These are phyloP conservation scores for Nicotiana tomentosiformis DNA, from an alignment of 257 asterid species.

Conservation along the genomic window DNA sequence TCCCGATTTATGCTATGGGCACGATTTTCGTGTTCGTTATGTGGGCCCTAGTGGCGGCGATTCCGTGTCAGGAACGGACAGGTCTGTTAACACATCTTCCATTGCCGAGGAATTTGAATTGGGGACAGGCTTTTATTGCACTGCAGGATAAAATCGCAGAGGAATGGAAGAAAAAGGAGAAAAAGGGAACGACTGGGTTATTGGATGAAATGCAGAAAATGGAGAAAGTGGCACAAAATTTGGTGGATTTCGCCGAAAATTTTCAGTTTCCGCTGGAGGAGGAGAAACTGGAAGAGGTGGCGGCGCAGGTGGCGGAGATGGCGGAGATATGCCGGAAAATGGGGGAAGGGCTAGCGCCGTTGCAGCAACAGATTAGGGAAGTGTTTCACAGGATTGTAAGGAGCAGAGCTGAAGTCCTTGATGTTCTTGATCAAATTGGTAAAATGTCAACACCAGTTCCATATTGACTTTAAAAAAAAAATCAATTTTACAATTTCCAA, in stretches of 20 bases:
- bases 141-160: constrained; percentile 81
- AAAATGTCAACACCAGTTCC: constrained; percentile 60
- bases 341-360: constrained; percentile 83
- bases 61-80: constrained; percentile 78
- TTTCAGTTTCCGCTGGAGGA: constrained; percentile 71
- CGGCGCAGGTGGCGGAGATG: constrained; percentile 57
- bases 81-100: constrained; percentile 56
- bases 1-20: constrained; percentile 60
- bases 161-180: constrained; percentile 90
- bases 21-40: constrained; percentile 54
- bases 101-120: constrained; percentile 42
- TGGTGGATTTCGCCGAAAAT: constrained; percentile 53
- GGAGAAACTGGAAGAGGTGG: constrained; percentile 55
- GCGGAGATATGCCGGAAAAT: constrained; percentile 56
- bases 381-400: constrained; percentile 93
- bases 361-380: constrained; percentile 67
- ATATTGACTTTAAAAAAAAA: constrained; percentile 25
- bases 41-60: constrained; percentile 86
- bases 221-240: constrained; percentile 58
- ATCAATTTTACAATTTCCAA: not conserved
- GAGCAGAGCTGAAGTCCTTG: constrained; percentile 78
- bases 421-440: constrained; percentile 64
- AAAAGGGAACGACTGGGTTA: constrained; percentile 59
- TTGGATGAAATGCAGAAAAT: constrained; percentile 71
- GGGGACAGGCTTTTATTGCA: constrained; percentile 60